phyloP scores from a whole-genome alignment of 768 basidiomycete genomes.

The Tylopilus vinaceipallidus region DNA sequence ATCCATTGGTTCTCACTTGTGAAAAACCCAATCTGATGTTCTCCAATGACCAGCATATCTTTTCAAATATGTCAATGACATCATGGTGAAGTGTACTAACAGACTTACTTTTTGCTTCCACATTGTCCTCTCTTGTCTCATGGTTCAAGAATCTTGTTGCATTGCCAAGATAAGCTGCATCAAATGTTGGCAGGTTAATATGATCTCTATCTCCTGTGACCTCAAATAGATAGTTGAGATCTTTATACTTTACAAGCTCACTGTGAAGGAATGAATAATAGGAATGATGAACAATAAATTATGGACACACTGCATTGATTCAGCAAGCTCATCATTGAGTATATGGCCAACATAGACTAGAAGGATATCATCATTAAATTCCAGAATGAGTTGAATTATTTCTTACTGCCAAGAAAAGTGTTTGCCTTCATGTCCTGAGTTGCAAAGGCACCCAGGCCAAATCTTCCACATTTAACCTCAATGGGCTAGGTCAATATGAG shows the following conservation, averaged over 20 bases:
- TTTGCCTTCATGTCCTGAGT: conserved; percentile 15
- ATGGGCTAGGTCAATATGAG: conserved; percentile 28
- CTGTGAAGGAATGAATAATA: conserved; percentile 3
- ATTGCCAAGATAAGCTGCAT: conserved; percentile 45
- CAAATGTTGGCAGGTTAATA: conserved; percentile 13
- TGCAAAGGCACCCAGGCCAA: conserved; percentile 50
- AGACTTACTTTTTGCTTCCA: conserved; percentile 29
- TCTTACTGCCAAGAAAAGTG: conserved; percentile 34
- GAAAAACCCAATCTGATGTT: conserved; percentile 37
- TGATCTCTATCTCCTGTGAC: not conserved
- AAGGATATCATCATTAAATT: not conserved
- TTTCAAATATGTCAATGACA: not conserved
- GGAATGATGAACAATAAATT: not conserved
- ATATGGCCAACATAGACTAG: conserved; percentile 44
- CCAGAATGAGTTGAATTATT: not conserved
- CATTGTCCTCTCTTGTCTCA: conserved; percentile 6
- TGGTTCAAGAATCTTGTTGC: conserved; percentile 47
- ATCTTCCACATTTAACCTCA: conserved; percentile 33
- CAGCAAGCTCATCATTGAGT: conserved; percentile 13
- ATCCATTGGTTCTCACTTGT: conserved; percentile 28
- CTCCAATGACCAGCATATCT: conserved; percentile 34
- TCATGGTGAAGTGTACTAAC: not conserved
- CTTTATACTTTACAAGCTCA: conserved; percentile 5
- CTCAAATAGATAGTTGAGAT: conserved; percentile 38
- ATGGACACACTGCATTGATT: conserved; percentile 1